These are phyloP conservation scores for Neurospora sp. DNA, from an alignment of 495 filamentous ascomycete genomes.

Conservation along the genomic window DNA sequence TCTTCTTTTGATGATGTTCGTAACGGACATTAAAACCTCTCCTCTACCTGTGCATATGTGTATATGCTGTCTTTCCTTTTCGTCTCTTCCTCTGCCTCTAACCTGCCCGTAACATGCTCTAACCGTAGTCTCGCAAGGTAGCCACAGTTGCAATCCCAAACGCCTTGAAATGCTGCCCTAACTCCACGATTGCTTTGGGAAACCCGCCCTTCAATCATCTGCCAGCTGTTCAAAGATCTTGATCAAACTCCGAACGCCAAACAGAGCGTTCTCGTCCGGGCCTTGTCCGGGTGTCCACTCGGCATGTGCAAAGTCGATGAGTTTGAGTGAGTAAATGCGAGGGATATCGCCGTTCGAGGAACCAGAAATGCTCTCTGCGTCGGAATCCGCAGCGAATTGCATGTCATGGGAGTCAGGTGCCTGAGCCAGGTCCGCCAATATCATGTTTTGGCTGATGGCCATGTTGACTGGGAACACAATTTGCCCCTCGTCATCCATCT, in stretches of 20 bases:
- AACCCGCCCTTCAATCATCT: not conserved
- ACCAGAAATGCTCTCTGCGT: conserved; percentile 35
- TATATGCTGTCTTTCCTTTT: not conserved
- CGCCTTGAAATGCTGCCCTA: not conserved
- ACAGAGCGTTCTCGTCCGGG: conserved; percentile 75
- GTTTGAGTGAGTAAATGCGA: conserved; percentile 67
- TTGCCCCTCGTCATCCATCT: conserved; percentile 28
- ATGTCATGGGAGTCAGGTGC: not conserved
- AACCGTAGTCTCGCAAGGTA: not conserved
- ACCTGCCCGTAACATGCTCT: not conserved
- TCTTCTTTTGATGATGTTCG: not conserved
- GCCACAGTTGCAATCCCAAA: not conserved
- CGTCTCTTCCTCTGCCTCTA: not conserved
- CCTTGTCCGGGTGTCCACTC: conserved; percentile 75
- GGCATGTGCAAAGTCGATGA: conserved; percentile 97
- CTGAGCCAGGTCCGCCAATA: not conserved
- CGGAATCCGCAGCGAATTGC: conserved; percentile 12
- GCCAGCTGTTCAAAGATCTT: conserved; percentile 57
- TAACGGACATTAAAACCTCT: not conserved
- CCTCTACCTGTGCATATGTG: not conserved
- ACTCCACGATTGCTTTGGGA: not conserved
- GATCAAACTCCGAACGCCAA: conserved; percentile 62
- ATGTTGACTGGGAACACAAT: conserved; percentile 5
- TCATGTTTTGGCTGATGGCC: not conserved
- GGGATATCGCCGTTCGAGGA: conserved; percentile 30